Conservation (phyloP, 2,329 filamentous ascomycete genomes). For the Alternaria sp. region DNA sequence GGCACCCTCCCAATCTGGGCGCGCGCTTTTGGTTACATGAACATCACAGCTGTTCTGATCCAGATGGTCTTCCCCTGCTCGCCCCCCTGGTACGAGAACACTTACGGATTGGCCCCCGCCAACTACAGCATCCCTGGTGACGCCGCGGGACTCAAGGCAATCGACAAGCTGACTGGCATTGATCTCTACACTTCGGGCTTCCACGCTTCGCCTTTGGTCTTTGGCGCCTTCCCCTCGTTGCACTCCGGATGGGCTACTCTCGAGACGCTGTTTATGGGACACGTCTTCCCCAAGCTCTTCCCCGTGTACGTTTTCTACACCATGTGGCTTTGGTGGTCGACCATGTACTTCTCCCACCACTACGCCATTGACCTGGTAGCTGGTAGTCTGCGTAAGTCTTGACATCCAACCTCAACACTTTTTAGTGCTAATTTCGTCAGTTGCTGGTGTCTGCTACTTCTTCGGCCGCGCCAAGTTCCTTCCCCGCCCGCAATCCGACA, state of each 20-base stretch:
- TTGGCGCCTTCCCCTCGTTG: constrained; percentile 92
- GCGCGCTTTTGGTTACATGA: constrained; percentile 90
- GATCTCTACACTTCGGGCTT: constrained; percentile 94
- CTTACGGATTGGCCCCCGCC: constrained; percentile 86
- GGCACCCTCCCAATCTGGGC: constrained; percentile 85
- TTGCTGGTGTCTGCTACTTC: constrained; percentile 79
- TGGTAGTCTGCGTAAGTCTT: constrained; percentile 68
- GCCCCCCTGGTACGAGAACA: constrained; percentile 95
- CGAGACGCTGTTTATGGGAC: constrained; percentile 90
- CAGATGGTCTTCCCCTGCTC: constrained; percentile 93
- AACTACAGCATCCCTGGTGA: constrained; percentile 91
- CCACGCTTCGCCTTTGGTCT: constrained; percentile 86
- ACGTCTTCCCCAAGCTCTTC: constrained; percentile 84
- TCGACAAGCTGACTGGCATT: constrained; percentile 88
- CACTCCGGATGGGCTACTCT: constrained; percentile 89
- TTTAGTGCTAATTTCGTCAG: constrained; percentile 29
- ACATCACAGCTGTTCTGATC: constrained; percentile 83
- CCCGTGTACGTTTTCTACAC: constrained; percentile 83
- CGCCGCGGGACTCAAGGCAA: constrained; percentile 84
- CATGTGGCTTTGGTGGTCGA: constrained; percentile 97
- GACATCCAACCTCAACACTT: too few relatives aligned
- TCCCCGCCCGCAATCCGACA: constrained; percentile 81
- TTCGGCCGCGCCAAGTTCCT: constrained; percentile 80
- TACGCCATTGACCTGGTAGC: constrained; percentile 93
- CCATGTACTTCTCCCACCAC: constrained; percentile 97